Evolutionary conservation across 352 stramenopile species (phyloP), one percentile per base, ranked within the genome.

Genomic region (Phytophthora foliorum): DNA sequence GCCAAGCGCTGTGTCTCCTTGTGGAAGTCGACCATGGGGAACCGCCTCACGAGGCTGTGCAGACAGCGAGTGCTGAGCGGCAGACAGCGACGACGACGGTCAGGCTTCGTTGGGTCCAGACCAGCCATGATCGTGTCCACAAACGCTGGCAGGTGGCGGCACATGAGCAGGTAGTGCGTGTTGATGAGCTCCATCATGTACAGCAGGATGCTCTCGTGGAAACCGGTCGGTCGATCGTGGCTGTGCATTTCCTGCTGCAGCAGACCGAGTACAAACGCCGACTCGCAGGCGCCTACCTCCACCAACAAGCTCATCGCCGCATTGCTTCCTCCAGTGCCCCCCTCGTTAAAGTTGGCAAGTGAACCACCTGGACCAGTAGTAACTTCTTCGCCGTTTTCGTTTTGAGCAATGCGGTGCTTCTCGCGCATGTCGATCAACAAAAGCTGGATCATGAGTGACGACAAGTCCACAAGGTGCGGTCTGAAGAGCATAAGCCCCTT

Each of bases 21-120:
- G 71, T 97, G 90, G 55, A 97, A 97, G 46, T 94, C 88, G 1
- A 96, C 77, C 89, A 96, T 96, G 3, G 89, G 89, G 55, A 95
- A 97, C 14, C 88, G 77, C 17, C 83, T 84, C 1, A 97, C 90
- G 2, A 97, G 71, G 39, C 89, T 83, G 53, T 96, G 88, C 0
- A 97, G 75, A 44, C 88, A 94, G 1, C 86, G 75, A 13, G 89
- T 97, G 56, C 86, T 94, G 38, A 95, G 62, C 8, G 89, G 67
- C 0, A 97, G 76, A 66, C 89, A 96, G 0, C 84, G 81, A 29
- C 91, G 91, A 8, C 90, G 75, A 49, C 88, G 78, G 6, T 96
- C 89, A 10, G 82, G 86, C 52, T 97, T 95, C 7, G 86, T 94
- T 17, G 90, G 90, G 21, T 97, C 90, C 17, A 97, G 61, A 46